These are phyloP conservation scores for Pichia kluyveri DNA, from an alignment of 805 yeast species.

Conservation along the genomic window DNA sequence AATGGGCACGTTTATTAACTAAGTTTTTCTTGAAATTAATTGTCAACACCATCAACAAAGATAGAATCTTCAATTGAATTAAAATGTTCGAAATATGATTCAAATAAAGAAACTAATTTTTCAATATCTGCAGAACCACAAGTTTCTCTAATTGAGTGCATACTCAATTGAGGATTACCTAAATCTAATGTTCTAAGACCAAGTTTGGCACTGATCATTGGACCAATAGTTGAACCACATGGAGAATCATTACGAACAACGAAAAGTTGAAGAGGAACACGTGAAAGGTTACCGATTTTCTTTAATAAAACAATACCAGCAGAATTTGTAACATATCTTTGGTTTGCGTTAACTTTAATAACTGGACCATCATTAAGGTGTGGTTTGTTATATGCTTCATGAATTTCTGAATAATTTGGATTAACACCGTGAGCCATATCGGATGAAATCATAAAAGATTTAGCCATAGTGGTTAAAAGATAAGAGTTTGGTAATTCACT, in stretches of 20 bases:
- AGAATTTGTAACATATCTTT: slow-evolving; percentile 89
- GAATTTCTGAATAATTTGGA: slow-evolving; percentile 74
- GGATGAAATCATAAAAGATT: slow-evolving; percentile 82
- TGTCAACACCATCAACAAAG: slow-evolving; percentile 1
- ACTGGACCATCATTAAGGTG: slow-evolving; percentile 84
- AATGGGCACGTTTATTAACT: no score
- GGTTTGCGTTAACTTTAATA: slow-evolving; percentile 88
- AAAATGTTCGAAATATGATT: slow-evolving; percentile 46
- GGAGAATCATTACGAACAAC: slow-evolving; percentile 92
- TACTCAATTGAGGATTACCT: slow-evolving; percentile 86
- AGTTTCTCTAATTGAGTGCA: slow-evolving; percentile 92
- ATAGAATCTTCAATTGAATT: slow-evolving; percentile 28
- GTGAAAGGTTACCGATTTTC: slow-evolving; percentile 53
- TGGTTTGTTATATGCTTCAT: slow-evolving; percentile 77
- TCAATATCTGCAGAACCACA: slow-evolving; percentile 73
- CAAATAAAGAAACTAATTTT: slow-evolving; percentile 51
- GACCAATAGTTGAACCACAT: slow-evolving; percentile 96
- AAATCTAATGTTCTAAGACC: slow-evolving; percentile 84
- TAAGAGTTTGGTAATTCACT: slow-evolving; percentile 27
- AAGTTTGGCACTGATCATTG: slow-evolving; percentile 76
- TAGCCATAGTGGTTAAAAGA: slow-evolving; percentile 51
- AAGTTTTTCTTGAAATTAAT: neutral
- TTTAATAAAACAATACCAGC: slow-evolving; percentile 78
- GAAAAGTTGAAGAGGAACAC: slow-evolving; percentile 82
- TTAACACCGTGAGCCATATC: slow-evolving; percentile 98